Base-by-base conservation (phyloP, 495 filamentous ascomycete genomes). In the Thermothielavioides terrestris region DNA sequence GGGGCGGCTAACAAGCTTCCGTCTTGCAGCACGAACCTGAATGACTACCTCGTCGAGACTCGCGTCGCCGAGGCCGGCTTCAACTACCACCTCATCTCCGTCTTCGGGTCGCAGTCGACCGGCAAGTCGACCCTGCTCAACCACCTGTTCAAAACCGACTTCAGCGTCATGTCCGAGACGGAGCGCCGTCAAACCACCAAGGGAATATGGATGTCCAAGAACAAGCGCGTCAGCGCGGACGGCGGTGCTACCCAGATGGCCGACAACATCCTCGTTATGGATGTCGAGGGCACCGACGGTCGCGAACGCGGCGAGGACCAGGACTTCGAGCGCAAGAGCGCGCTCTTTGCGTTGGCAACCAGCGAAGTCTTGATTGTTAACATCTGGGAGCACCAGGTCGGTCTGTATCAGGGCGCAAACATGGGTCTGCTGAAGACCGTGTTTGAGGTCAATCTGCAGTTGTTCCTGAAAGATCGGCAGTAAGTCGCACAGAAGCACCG, bases 381-480 rank as follows among this genome's bases (percentile, higher is more conserved):
- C 59, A 90, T 98, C 53, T 98, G 92, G 92, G 92, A 98, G 69
- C 90, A 95, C 67, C 92, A 98, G 68, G 92, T 98, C 42, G 92
- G 92, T 18, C 68, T 98, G 61, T 98, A 98, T 61, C 92, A 98
- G 69, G 92, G 92, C 44, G 92, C 92, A 50, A 98, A 98, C 67
- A 98, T 98, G 92, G 92, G 92, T 2, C 65, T 98, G 53, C 67
- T 98, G 51, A 98, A 98, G 74, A 97, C 94, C 10, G 92, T 98
- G 6, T 98, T 98, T 60, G 92, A 98, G 70, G 92, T 98, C 60
- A 97, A 98, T 64, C 62, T 98, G 59, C 92, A 96, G 68, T 71
- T 98, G 20, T 98, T 98, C 63, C 66, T 96, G 40, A 98, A 95
- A 70, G 88, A 95, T 60, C 86, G 78, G 56, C 88, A 86, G 88